Conservation (phyloP, 768 basidiomycete genomes). For the Calocybe indica region DNA sequence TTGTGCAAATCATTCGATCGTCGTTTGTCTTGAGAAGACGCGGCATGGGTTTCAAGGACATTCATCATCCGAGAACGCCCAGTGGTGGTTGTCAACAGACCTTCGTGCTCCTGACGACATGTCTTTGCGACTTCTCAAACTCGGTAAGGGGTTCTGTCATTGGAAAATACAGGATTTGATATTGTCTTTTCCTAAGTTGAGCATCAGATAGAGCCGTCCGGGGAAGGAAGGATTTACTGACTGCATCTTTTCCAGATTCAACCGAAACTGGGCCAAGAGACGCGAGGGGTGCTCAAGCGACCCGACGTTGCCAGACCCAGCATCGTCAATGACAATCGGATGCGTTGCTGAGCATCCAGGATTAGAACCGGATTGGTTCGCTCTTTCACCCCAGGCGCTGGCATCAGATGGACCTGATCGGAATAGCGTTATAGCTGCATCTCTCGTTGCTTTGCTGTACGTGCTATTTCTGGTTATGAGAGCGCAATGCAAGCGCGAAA, state of each 20-base stretch:
- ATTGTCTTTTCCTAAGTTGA: constrained; percentile 44
- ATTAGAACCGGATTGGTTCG: constrained; percentile 12
- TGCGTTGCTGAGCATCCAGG: constrained; percentile 11
- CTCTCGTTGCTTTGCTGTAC: constrained; percentile 2
- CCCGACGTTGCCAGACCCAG: constrained; percentile 22
- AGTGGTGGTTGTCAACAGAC: constrained; percentile 17
- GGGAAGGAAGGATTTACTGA: not conserved
- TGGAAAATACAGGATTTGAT: constrained; percentile 83
- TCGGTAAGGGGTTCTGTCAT: constrained; percentile 57
- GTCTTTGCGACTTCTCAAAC: constrained; percentile 40
- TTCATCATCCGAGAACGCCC: not conserved
- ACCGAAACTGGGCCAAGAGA: constrained; percentile 6
- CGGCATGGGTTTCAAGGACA: no score
- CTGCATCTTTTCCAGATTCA: constrained; percentile 15
- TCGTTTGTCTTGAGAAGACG: no score
- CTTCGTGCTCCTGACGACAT: constrained; percentile 47
- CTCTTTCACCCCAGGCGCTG: no score
- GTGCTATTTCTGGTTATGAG: constrained; percentile 5
- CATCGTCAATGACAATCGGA: constrained; percentile 12
- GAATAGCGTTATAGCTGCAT: not conserved
- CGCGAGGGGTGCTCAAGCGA: constrained; percentile 6
- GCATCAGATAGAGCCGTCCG: not conserved
- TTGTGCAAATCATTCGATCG: no score
- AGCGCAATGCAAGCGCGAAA: not conserved
- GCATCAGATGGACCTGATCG: no score